Conservation (phyloP, 352 stramenopile genomes). For the Phytopythium delawarense region DNA sequence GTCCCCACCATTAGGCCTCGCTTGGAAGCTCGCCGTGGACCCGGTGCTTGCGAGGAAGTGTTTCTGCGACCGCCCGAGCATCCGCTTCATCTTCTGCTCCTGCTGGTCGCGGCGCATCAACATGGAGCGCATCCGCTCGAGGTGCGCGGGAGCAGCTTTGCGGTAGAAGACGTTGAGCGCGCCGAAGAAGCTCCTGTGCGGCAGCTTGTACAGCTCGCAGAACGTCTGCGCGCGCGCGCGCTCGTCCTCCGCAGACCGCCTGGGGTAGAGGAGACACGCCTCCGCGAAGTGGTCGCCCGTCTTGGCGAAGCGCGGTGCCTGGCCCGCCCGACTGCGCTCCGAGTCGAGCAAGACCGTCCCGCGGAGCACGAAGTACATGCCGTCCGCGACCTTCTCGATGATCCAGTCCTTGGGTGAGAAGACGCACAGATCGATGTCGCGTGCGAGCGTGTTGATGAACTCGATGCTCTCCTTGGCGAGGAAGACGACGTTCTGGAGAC, state of each 20-base stretch:
- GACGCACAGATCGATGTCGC: constrained; percentile 39
- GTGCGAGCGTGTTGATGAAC: constrained; percentile 62
- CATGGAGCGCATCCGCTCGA: constrained; percentile 58
- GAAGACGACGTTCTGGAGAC: constrained; percentile 55
- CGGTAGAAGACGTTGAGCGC: constrained; percentile 54
- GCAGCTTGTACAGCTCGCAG: constrained; percentile 72
- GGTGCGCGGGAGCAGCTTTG: constrained; percentile 15
- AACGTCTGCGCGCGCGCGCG: constrained; percentile 59
- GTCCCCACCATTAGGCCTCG: neutral
- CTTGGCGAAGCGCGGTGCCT: constrained; percentile 30
- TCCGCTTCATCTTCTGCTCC: constrained; percentile 75
- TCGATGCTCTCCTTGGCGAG: constrained; percentile 62
- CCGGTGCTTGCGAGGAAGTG: constrained; percentile 1
- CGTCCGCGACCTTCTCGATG: constrained; percentile 56
- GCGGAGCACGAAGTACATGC: constrained; percentile 63
- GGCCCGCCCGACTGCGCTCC: constrained; percentile 6
- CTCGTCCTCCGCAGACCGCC: constrained; percentile 48
- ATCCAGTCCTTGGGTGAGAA: constrained; percentile 75
- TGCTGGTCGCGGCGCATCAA: constrained; percentile 54
- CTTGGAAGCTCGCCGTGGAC: neutral
- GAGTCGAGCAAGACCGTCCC: constrained; percentile 47
- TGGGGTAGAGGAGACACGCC: constrained; percentile 36
- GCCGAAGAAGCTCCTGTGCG: constrained; percentile 43
- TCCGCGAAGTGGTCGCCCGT: constrained; percentile 57
- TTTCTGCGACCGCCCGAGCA: constrained; percentile 44